Percentiles rank a stretch among this genome's conserved stretches.
phyloP scores from a whole-genome alignment of 768 basidiomycete genomes.

The Favolaschia claudopus region DNA sequence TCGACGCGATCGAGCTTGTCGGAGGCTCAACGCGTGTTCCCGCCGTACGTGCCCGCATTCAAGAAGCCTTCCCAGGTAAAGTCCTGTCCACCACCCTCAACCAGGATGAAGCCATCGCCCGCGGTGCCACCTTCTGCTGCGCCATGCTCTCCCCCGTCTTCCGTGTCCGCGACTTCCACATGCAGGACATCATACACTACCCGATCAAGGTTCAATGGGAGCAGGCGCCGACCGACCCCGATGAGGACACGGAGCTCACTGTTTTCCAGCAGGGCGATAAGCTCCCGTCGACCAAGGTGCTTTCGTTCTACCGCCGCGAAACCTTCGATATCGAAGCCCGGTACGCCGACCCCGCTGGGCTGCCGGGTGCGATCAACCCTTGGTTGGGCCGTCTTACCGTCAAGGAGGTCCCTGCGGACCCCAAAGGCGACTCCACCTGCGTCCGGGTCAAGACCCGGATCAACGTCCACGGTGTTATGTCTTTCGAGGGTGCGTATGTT shows the following conservation, averaged over 20 bases:
- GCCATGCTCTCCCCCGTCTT: conserved; percentile 98
- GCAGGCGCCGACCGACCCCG: conserved; percentile 71
- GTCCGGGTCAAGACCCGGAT: conserved; percentile 93
- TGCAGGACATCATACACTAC: conserved; percentile 87
- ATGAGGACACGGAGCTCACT: conserved; percentile 90
- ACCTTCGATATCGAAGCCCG: conserved; percentile 88
- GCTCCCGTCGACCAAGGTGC: conserved; percentile 93
- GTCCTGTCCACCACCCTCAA: conserved; percentile 91
- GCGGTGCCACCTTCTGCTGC: conserved; percentile 96
- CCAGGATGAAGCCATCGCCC: conserved; percentile 96
- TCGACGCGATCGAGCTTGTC: conserved; percentile 91
- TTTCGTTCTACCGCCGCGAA: conserved; percentile 92
- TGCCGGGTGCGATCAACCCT: conserved; percentile 86
- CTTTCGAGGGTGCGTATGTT: conserved; percentile 86
- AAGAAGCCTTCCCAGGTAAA: conserved; percentile 83
- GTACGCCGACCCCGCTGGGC: conserved; percentile 74
- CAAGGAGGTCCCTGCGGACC: conserved; percentile 76
- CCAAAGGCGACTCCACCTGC: conserved; percentile 75
- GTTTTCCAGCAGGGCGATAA: conserved; percentile 89
- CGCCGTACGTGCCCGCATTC: conserved; percentile 88
- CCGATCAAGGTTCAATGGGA: conserved; percentile 94
- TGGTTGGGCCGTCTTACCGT: conserved; percentile 85
- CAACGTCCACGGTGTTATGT: conserved; percentile 85
- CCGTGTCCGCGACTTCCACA: conserved; percentile 94
- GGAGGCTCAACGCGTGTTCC: conserved; percentile 95